Conservation (phyloP, 2,329 filamentous ascomycete genomes). For the Fonsecaea pedrosoi region DNA sequence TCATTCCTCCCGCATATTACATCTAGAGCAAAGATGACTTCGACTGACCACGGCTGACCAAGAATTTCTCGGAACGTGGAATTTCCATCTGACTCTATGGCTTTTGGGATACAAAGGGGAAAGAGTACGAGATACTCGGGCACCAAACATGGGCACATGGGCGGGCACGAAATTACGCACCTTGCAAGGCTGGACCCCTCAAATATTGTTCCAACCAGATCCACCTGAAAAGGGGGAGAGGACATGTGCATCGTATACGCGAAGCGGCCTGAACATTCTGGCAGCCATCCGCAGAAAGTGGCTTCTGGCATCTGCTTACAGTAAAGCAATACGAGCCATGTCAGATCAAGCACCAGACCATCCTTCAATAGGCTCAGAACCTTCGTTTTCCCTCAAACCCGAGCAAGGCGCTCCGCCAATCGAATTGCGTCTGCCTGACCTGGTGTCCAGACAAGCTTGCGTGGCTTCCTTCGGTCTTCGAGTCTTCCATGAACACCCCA, state of each 20-base stretch:
- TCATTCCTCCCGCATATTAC: not conserved
- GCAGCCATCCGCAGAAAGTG: not conserved
- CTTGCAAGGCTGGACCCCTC: not conserved
- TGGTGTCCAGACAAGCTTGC: not conserved
- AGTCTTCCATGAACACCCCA: not conserved
- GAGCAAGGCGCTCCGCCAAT: not conserved
- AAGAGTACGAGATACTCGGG: not conserved
- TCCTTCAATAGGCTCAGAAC: not conserved
- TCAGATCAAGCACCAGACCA: constrained; percentile 10
- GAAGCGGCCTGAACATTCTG: not conserved
- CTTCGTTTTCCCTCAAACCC: not conserved
- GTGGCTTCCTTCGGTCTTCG: constrained; percentile 9
- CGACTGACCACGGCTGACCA: not conserved
- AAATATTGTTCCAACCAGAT: not conserved
- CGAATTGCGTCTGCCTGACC: constrained; percentile 10
- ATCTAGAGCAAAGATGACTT: not conserved
- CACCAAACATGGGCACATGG: not conserved
- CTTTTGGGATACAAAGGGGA: not conserved
- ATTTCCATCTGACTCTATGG: not conserved
- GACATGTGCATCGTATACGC: not conserved
- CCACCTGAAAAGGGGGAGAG: not conserved
- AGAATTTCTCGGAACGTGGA: not conserved
- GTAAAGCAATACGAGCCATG: not conserved
- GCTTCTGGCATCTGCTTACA: constrained; percentile 13
- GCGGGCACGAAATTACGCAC: not conserved